phyloP scores from a whole-genome alignment of 495 filamentous ascomycete genomes.

The Pyronema omphalodes region DNA sequence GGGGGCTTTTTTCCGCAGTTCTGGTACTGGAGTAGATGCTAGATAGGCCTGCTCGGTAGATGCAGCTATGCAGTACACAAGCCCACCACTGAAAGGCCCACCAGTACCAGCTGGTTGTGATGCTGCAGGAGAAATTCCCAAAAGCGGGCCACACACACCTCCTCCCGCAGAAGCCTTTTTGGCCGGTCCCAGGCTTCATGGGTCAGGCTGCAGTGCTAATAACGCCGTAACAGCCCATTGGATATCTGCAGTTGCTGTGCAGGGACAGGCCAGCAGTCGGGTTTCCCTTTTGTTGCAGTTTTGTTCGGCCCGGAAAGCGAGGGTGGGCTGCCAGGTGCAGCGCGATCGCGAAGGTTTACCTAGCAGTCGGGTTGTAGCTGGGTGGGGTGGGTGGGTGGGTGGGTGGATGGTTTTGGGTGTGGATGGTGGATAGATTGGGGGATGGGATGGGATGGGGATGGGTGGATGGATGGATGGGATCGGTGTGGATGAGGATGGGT shows the following conservation, averaged over 20 bases:
- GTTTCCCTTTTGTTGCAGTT: constrained; percentile 3
- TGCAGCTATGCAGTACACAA: not conserved
- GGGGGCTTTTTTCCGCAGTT: constrained; percentile 1
- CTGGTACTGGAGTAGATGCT: not conserved
- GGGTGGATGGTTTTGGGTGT: not conserved
- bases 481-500: not conserved
- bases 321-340: not conserved
- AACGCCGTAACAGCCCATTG: not conserved
- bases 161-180: not conserved
- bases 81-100: not conserved
- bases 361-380: not conserved
- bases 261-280: not conserved
- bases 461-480: not conserved
- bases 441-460: not conserved
- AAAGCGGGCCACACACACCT: not conserved
- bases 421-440: too few relatives aligned
- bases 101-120: not conserved
- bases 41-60: not conserved
- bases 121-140: constrained; percentile 2
- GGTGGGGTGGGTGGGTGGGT: not conserved
- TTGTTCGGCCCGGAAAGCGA: not conserved
- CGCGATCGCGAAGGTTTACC: not conserved
- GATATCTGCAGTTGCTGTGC: not conserved
- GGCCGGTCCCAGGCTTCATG: not conserved
- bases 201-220: not conserved